These are phyloP conservation scores for Plantago ovata DNA, from an alignment of 257 asterid species.

Conservation along the genomic window DNA sequence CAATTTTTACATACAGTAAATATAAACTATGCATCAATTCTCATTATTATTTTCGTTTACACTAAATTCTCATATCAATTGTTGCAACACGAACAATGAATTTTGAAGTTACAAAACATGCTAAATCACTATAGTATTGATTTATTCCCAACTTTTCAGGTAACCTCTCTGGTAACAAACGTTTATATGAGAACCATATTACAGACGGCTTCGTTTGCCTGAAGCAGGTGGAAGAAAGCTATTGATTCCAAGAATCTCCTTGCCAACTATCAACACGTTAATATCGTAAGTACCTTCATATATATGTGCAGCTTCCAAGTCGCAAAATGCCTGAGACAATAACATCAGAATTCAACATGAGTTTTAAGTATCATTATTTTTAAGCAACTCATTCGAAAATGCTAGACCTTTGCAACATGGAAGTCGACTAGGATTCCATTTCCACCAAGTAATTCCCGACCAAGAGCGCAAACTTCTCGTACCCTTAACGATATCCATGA, in stretches of 20 bases:
- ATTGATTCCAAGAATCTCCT: conserved; percentile 75
- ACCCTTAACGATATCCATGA: conserved; percentile 77
- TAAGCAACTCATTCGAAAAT: neutral
- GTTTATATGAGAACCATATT: neutral
- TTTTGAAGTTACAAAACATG: too few relatives aligned
- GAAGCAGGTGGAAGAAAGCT: conserved; percentile 62
- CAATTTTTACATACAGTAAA: too few relatives aligned
- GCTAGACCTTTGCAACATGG: conserved; percentile 69
- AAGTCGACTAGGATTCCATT: conserved; percentile 72
- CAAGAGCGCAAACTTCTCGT: conserved; percentile 79
- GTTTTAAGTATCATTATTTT: neutral
- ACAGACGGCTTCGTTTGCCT: conserved; percentile 67
- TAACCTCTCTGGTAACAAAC: too few relatives aligned
- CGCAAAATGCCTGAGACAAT: conserved; percentile 68
- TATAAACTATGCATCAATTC: too few relatives aligned
- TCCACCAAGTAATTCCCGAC: conserved; percentile 89
- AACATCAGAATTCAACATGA: neutral
- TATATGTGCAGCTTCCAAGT: conserved; percentile 86
- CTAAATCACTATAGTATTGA: too few relatives aligned
- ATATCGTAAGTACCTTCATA: conserved; percentile 92
- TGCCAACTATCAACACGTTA: conserved; percentile 78
- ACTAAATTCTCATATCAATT: too few relatives aligned
- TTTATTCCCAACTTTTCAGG: too few relatives aligned
- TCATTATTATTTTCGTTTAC: too few relatives aligned
- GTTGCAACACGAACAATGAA: too few relatives aligned